Conservation (phyloP, 2,329 filamentous ascomycete species). For the Colletotrichum destructivum region DNA sequence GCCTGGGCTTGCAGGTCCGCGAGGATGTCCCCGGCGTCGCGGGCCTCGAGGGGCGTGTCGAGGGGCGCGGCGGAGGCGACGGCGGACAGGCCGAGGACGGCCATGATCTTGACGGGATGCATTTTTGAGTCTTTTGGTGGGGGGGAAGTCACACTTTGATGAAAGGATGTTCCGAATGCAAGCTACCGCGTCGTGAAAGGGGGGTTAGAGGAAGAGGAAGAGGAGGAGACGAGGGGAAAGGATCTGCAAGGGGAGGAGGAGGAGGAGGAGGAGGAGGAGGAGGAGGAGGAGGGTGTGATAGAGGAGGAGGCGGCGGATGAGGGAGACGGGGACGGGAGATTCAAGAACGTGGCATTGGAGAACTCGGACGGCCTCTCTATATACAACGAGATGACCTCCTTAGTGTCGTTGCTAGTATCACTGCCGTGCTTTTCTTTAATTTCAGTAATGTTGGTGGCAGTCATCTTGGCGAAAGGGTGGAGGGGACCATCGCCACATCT, state of each 20-base stretch:
- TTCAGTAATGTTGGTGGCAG: constrained; percentile 5
- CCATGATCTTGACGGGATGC: constrained; percentile 24
- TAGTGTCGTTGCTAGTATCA: neutral
- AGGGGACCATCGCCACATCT: constrained; percentile 4
- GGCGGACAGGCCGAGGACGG: constrained; percentile 26
- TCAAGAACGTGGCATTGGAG: constrained; percentile 21
- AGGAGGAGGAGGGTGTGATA: too few species aligned
- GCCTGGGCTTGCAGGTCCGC: constrained; percentile 26
- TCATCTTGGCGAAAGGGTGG: constrained; percentile 9
- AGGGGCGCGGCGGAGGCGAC: constrained; percentile 14
- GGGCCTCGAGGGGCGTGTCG: constrained; percentile 23
- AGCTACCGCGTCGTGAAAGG: constrained; percentile 3
- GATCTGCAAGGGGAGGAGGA: constrained; percentile 24
- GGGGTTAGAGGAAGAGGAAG: too few species aligned
- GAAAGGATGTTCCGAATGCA: constrained; percentile 27
- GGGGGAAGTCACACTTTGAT: constrained; percentile 1
- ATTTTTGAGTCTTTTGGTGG: neutral
- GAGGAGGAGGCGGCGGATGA: neutral
- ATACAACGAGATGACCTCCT: neutral
- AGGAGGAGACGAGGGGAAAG: neutral
- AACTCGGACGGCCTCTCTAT: constrained; percentile 8
- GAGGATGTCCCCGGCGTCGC: constrained; percentile 22
- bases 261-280: neutral
- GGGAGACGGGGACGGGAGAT: constrained; percentile 1
- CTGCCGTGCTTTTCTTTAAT: constrained; percentile 6